These are phyloP conservation scores for Trametes versicolor DNA, from an alignment of 1,284 basidiomycete genomes.

Conservation along the genomic window DNA sequence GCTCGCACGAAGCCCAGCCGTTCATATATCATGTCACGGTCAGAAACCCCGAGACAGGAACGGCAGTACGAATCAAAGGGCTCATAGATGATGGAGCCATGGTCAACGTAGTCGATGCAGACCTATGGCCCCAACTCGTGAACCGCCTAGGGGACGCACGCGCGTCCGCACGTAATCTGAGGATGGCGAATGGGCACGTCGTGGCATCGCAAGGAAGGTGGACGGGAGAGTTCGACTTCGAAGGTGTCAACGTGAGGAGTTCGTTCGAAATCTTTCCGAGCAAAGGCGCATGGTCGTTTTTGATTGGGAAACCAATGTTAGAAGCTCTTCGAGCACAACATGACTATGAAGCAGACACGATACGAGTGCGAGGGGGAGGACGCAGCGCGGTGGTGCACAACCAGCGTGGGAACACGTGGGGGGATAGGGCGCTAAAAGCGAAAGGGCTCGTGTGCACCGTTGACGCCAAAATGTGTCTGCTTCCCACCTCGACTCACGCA, in stretches of 20 bases:
- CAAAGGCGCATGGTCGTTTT: conserved; percentile 43
- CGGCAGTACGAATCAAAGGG: conserved; percentile 13
- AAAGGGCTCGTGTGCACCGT: neutral
- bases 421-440: neutral
- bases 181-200: conserved; percentile 45
- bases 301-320: conserved; percentile 47
- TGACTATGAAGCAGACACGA: conserved; percentile 28
- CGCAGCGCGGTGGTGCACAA: neutral
- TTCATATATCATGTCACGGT: neutral
- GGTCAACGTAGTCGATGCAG: conserved; percentile 39
- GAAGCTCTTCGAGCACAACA: conserved; percentile 38
- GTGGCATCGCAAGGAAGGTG: conserved; percentile 40
- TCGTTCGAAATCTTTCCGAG: conserved; percentile 48
- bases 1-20: neutral
- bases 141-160: conserved; percentile 17
- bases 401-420: neutral
- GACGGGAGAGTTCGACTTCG: conserved; percentile 38
- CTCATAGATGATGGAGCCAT: conserved; percentile 46
- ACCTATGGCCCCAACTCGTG: conserved; percentile 32
- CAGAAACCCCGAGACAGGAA: conserved; percentile 15
- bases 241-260: conserved; percentile 24
- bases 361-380: neutral
- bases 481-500: neutral
- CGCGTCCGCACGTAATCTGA: conserved; percentile 19
- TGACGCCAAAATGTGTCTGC: neutral